Base-by-base conservation (phyloP, 352 stramenopile species). In the Globisporangium canariense region DNA sequence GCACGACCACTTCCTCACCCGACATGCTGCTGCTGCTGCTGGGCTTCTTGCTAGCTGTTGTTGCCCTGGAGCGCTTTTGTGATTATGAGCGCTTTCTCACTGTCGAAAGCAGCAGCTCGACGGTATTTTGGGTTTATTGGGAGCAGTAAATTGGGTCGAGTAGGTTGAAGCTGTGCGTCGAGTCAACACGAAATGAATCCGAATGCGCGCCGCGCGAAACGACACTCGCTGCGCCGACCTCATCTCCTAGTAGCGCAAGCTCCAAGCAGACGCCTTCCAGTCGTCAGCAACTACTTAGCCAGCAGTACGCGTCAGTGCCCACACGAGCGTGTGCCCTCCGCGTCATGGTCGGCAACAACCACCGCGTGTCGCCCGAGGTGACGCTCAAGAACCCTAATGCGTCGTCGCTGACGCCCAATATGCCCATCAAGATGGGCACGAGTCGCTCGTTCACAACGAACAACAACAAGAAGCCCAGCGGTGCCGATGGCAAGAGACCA, bases 331-430 rank as follows among this genome's bases (percentile, higher is more conserved):
- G 46, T 22, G 7, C 32, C 4, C 4, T 36, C 32, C 32, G n/a
- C 16, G 32, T 8, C 11, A 77, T 75, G 68, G 57, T 70, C 49
- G 67, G 49, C 58, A 75, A 69, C 38, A 76, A 74, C 58, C 81
- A 88, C 54, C 83, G 83, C 59, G 83, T 90, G 56, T 89, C 83
- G 40, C 83, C 83, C 16, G 80, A 91, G 67, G 79, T 91, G 59
- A 83, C 77, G 34, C 69, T 85, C 56, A 88, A 88, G 74, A 85
- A 75, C 70, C 76, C 77, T 30, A 78, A 82, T 50, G 72, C 80
- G 4, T 51, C 68, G 38, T 74, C 70, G 22, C 64, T 90, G 40
- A 89, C 77, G 50, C 80, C 83, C 34, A 90, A 91, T 68, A 58
- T 81, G 25, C 80, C 80, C 4, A 70, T 70, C n/a, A 78, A 79